Conservation (phyloP, 2,329 filamentous ascomycete genomes). For the Nemania sp. region DNA sequence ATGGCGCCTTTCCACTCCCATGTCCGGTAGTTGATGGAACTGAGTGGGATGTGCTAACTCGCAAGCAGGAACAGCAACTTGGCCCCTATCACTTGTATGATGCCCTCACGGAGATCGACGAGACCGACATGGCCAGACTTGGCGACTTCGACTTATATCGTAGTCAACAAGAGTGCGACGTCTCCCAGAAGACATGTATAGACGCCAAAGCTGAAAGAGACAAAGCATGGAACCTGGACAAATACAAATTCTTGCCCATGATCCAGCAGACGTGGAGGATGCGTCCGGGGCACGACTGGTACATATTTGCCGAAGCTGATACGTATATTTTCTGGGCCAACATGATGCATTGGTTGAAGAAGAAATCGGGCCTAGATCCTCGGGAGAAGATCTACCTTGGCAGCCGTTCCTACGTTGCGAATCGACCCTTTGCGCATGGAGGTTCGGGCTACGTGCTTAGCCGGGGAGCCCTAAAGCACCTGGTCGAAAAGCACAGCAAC, state of each 20-base stretch:
- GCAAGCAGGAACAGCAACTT: constrained; percentile 52
- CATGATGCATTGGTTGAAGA: constrained; percentile 54
- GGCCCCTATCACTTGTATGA: constrained; percentile 50
- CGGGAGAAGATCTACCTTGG: constrained; percentile 55
- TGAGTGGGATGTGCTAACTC: constrained; percentile 7
- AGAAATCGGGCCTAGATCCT: constrained; percentile 46
- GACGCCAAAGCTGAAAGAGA: constrained; percentile 40
- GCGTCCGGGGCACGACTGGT: constrained; percentile 60
- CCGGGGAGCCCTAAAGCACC: constrained; percentile 54
- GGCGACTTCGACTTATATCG: constrained; percentile 52
- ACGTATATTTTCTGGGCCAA: constrained; percentile 62
- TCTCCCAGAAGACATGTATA: constrained; percentile 51
- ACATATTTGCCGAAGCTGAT: constrained; percentile 63
- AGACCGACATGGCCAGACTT: constrained; percentile 46
- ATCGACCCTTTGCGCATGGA: constrained; percentile 58
- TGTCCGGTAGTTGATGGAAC: background rate
- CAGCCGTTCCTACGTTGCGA: constrained; percentile 52
- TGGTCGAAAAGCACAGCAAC: constrained; percentile 49
- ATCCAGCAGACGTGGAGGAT: constrained; percentile 59
- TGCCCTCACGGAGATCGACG: constrained; percentile 43
- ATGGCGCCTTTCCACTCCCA: constrained; percentile 8
- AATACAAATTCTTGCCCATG: constrained; percentile 66
- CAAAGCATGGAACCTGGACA: constrained; percentile 59
- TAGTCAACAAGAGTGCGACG: constrained; percentile 51
- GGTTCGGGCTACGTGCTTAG: constrained; percentile 63